These are phyloP conservation scores for Rhizopogon roseolus DNA, from an alignment of 768 basidiomycete genomes.

Conservation along the genomic window DNA sequence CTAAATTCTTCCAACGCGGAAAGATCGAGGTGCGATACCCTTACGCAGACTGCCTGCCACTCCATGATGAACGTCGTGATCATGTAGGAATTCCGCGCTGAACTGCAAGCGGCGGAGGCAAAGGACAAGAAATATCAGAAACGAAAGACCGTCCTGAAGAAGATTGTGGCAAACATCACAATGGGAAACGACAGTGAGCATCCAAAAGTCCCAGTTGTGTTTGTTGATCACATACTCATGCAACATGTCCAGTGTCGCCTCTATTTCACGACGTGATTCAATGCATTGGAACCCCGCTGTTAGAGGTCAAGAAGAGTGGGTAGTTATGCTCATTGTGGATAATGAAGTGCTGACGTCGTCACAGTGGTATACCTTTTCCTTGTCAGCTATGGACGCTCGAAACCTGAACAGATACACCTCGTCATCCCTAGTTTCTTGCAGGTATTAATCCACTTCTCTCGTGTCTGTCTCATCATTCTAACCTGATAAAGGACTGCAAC, in stretches of 20 bases:
- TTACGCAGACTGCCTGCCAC: constrained; percentile 3
- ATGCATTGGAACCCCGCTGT: constrained; percentile 88
- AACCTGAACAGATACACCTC: constrained; percentile 88
- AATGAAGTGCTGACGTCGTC: neutral
- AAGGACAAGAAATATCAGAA: constrained; percentile 97
- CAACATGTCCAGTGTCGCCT: constrained; percentile 68
- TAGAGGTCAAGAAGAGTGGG: constrained; percentile 99
- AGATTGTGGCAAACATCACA: constrained; percentile 97
- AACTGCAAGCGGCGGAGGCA: constrained; percentile 84
- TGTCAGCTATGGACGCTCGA: constrained; percentile 92
- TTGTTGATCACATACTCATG: constrained; percentile 10
- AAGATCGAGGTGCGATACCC: constrained; percentile 74
- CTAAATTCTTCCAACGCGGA: constrained; percentile 87
- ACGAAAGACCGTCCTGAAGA: constrained; percentile 92
- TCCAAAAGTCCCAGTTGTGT: neutral
- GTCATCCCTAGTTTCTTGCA: constrained; percentile 90
- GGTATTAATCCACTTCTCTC: constrained; percentile 33
- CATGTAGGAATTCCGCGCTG: constrained; percentile 79
- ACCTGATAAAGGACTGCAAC: constrained; percentile 72
- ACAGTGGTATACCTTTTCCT: constrained; percentile 97
- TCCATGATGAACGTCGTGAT: constrained; percentile 11
- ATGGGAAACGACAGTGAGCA: constrained; percentile 98
- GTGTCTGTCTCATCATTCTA: constrained; percentile 1
- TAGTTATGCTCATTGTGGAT: constrained; percentile 3
- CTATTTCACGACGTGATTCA: constrained; percentile 95